These are phyloP conservation scores for Erysimum cheiranthoides DNA, from an alignment of 345 rosid species.

Conservation along the genomic window DNA sequence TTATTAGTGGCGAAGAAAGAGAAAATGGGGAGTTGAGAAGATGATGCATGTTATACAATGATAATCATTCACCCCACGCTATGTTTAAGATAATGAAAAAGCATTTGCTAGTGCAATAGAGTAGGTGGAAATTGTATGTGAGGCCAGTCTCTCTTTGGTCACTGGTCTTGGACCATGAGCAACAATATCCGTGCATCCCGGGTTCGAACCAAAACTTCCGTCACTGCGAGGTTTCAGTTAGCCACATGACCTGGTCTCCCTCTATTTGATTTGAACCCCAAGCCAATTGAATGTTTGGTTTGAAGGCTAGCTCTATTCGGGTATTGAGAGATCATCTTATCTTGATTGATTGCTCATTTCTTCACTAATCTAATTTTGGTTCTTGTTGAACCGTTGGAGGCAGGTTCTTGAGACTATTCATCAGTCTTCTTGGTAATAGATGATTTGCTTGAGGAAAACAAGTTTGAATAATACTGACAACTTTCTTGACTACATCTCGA, in stretches of 20 bases:
- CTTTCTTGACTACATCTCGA: too few relatives aligned
- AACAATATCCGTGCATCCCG: neutral
- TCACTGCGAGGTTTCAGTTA: neutral
- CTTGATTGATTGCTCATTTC: too few relatives aligned
- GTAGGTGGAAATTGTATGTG: conserved; percentile 34
- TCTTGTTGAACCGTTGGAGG: conserved; percentile 31
- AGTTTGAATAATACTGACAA: conserved; percentile 5
- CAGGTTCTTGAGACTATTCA: neutral
- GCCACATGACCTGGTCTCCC: too few relatives aligned
- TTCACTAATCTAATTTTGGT: conserved; percentile 7
- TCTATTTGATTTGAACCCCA: neutral
- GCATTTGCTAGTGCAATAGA: conserved; percentile 40
- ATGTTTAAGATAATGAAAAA: conserved; percentile 31
- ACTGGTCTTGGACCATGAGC: conserved; percentile 20
- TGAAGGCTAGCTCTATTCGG: neutral
- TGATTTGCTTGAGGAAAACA: conserved; percentile 6
- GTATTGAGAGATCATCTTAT: neutral
- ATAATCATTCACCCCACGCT: conserved; percentile 31
- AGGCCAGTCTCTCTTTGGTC: conserved; percentile 29
- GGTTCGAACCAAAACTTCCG: conserved; percentile 12
- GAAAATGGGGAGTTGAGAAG: conserved; percentile 25
- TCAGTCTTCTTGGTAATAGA: conserved; percentile 23
- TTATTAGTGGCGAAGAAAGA: conserved; percentile 34
- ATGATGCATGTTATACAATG: conserved; percentile 35
- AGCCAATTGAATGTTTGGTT: conserved; percentile 1